Evolutionary conservation across 148 eudicot genomes (phyloP).

Genomic region (Suaeda aralocaspica): DNA sequence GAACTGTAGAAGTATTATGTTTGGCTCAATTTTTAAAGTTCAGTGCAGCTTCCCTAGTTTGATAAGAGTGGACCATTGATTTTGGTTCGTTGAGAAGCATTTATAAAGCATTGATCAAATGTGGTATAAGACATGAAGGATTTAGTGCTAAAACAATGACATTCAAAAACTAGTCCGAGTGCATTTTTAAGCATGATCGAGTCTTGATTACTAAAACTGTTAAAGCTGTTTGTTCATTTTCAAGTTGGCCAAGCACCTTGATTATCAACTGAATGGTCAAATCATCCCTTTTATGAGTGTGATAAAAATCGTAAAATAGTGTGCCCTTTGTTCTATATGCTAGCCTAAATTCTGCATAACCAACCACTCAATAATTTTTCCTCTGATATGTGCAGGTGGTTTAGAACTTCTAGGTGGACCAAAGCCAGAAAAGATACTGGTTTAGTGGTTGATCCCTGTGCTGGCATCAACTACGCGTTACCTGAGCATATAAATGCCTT

Average conservation of each 20-base stretch:
- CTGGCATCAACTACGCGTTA: conserved; percentile 81
- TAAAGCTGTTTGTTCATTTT: conserved; percentile 11
- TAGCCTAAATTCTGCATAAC: background rate
- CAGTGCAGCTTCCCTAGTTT: too few relatives aligned
- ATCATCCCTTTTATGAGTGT: conserved; percentile 66
- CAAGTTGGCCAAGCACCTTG: conserved; percentile 95
- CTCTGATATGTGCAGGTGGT: conserved; percentile 44
- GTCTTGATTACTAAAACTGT: too few relatives aligned
- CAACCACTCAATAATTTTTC: background rate
- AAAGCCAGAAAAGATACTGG: conserved; percentile 66
- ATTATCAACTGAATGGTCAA: conserved; percentile 87
- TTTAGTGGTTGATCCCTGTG: conserved; percentile 89
- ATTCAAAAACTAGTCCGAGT: too few relatives aligned
- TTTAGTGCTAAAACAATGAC: too few relatives aligned
- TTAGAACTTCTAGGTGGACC: conserved; percentile 84
- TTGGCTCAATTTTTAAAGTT: too few relatives aligned
- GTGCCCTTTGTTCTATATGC: background rate
- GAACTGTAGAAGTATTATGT: too few relatives aligned
- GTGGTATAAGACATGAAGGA: too few relatives aligned
- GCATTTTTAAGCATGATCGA: too few relatives aligned
- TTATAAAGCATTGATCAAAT: too few relatives aligned
- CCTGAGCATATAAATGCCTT: conserved; percentile 75
- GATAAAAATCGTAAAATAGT: conserved; percentile 54
- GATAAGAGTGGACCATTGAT: too few relatives aligned
- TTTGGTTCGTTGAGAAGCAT: too few relatives aligned